These are phyloP conservation scores for Aspergillus ellipticus DNA, from an alignment of 495 filamentous ascomycete species.

Conservation along the genomic window DNA sequence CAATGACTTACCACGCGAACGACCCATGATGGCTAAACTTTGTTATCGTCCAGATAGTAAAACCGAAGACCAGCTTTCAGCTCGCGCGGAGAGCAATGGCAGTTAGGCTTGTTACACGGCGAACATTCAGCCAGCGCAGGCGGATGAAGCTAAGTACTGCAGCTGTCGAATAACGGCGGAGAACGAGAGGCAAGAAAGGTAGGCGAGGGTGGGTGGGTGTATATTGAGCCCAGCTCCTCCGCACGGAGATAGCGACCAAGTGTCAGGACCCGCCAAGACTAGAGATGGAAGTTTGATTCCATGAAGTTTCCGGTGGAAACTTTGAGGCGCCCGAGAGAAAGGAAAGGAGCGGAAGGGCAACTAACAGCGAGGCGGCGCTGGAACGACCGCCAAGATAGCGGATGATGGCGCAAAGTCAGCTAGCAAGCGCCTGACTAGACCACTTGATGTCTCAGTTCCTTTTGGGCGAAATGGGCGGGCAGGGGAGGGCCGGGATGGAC, in stretches of 20 bases:
- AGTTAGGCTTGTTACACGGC: not conserved
- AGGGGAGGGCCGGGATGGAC: not conserved
- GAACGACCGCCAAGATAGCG: slow-evolving; percentile 7
- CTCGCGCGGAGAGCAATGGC: not conserved
- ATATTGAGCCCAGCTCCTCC: slow-evolving; percentile 15
- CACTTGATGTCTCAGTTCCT: slow-evolving; percentile 14
- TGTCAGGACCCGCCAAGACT: slow-evolving; percentile 20
- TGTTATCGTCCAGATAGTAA: slow-evolving; percentile 6
- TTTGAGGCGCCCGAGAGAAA: not conserved
- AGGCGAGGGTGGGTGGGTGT: slow-evolving; percentile 2
- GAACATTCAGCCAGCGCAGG: not conserved
- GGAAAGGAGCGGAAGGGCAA: slow-evolving; percentile 8
- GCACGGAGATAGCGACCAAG: slow-evolving; percentile 17
- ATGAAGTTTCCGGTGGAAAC: slow-evolving; percentile 9
- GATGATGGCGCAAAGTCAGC: slow-evolving; percentile 13
- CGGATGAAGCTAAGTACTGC: not conserved
- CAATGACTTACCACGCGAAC: slow-evolving; percentile 41
- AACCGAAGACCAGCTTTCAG: slow-evolving; percentile 13
- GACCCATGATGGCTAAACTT: slow-evolving; percentile 32
- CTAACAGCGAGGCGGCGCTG: slow-evolving; percentile 9
- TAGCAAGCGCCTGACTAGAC: slow-evolving; percentile 23
- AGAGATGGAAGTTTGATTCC: slow-evolving; percentile 12
- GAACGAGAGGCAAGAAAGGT: slow-evolving; percentile 5
- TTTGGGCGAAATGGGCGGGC: not conserved
- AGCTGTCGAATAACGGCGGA: not conserved